A percentile compares a stretch with the other conserved stretches of the same genome.
phyloP scores from a whole-genome alignment of 2,329 filamentous ascomycete genomes.

The Aspergillus sclerotialis region DNA sequence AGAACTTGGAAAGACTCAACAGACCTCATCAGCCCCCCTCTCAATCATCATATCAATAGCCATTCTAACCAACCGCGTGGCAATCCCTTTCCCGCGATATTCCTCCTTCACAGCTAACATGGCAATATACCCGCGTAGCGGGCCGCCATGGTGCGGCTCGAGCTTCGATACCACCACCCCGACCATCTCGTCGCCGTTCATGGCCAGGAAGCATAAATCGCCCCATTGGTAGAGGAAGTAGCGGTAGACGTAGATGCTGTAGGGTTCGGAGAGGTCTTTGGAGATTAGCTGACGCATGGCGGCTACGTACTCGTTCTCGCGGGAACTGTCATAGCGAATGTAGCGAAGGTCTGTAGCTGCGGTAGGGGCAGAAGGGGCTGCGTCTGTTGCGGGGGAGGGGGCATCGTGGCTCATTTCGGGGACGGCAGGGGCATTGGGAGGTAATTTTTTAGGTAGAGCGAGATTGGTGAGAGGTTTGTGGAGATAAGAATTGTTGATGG shows the following conservation, averaged over 20 bases:
- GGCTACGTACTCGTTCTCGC: conserved; percentile 64
- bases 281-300: conserved; percentile 89
- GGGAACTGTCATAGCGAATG: conserved; percentile 52
- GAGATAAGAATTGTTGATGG: conserved; percentile 1
- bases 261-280: conserved; percentile 93
- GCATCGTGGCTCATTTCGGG: conserved; percentile 24
- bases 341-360: conserved; percentile 46
- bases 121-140: conserved; percentile 88
- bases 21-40: conserved; percentile 73
- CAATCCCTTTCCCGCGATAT: conserved; percentile 78
- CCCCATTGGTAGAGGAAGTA: conserved; percentile 99
- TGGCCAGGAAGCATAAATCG: conserved; percentile 83
- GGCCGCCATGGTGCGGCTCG: conserved; percentile 79
- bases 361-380: conserved; percentile 7
- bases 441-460: conserved; percentile 4
- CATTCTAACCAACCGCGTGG: conserved; percentile 77
- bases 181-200: conserved; percentile 54
- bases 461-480: conserved; percentile 4
- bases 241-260: conserved; percentile 98
- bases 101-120: conserved; percentile 88
- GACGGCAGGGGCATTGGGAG: conserved; percentile 12
- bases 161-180: conserved; percentile 94
- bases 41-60: conserved; percentile 87
- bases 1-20: conserved; percentile 11
- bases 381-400: conserved; percentile 5